Base-by-base conservation (phyloP, 306 rosid species). In the Trifolium pratense region DNA sequence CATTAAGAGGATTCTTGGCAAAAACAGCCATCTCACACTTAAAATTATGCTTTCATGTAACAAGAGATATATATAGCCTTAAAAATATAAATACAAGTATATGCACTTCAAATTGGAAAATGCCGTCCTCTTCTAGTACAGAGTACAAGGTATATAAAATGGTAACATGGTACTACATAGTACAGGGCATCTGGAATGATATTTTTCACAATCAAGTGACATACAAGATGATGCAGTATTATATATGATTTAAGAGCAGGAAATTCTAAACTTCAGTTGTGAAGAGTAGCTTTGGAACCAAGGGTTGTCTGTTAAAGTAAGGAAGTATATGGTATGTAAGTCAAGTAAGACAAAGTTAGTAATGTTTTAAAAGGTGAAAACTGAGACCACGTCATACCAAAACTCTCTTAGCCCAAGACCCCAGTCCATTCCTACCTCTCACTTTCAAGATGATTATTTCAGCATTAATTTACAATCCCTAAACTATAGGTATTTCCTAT, bases 11-110 rank as follows among this genome's bases (percentile, higher is more conserved):
- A 49, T 12, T 25, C 58, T 63, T 71, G 15, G 56, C 46, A 69
- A 77, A 73, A 68, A 56, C 15, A n/a, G n/a, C 23, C 74, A n/a
- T 13, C 68, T 59, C 67, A 76, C 9, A 68, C 65, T 46, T 59
- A 37, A 29, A 48, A 18, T 6, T 51, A 53, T 45, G 17, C 58
- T 48, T 48, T 48, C 12, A 65, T 76, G 11, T 68, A 9, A 26
- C 25, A 43, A 7, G 52, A 39, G 57, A 67, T 46, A 79, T 75
- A 36, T 71, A 29, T 63, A 37, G 59, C 36, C 49, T 23, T 48
- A 56, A 23, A 26, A 36, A 6, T 39, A 42, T 40, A 64, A 16
- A 48, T 68, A 48, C 40, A 51, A 52, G 4, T 21, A 45, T 43
- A 21, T 17, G 49, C 12, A 20, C 48, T 37, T 46, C 51, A 57